Base-by-base conservation (phyloP, 352 stramenopile genomes). In the Phytophthora uliginosa region DNA sequence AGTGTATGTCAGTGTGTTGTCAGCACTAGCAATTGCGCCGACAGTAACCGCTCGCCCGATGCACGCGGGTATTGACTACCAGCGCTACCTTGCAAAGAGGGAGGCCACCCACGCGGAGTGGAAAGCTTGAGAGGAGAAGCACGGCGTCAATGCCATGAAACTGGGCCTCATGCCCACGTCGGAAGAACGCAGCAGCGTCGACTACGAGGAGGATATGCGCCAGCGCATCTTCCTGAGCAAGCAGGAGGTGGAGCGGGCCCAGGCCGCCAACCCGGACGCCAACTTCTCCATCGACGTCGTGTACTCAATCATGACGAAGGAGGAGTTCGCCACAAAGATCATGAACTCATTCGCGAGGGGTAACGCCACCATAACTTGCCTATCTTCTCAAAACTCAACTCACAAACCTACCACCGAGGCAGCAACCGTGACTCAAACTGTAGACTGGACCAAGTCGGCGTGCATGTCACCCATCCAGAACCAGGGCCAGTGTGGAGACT, bases 401-500 rank as follows among this genome's bases (percentile, higher is more conserved):
- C 28, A 7, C 12, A 45, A 45, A 45, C 13, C 20, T 18, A 47
- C 22, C 55, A 13, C 55, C 40, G 38, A 68, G 33, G 50, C 56
- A 52, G 51, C 63, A 7, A 64, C 55, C 2, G 34, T 71, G 12
- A 54, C 22, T 34, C 34, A 38, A 42, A 65, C 68, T 1, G 31
- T 78, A 0, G 67, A 79, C 59, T 79, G 72, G 78, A 78, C 71
- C 26, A 66, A 40, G 9, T 79, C 74, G 33, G 53, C 34, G 8
- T 82, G 69, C 17, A 66, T 86, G 2, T 73, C 64, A 0, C 38
- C 38, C 0, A 59, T 99, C 13, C 98, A 99, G 71, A 96, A 99
- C 82, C 98, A 99, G 72, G 97, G 94, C 2, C 66, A 88, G 10
- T 99, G 97, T 70, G 97, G 97, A 50, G 96, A 90, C 7, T 99